Evolutionary conservation across 306 rosid species (phyloP).

Genomic region (Alnus glutinosa): DNA sequence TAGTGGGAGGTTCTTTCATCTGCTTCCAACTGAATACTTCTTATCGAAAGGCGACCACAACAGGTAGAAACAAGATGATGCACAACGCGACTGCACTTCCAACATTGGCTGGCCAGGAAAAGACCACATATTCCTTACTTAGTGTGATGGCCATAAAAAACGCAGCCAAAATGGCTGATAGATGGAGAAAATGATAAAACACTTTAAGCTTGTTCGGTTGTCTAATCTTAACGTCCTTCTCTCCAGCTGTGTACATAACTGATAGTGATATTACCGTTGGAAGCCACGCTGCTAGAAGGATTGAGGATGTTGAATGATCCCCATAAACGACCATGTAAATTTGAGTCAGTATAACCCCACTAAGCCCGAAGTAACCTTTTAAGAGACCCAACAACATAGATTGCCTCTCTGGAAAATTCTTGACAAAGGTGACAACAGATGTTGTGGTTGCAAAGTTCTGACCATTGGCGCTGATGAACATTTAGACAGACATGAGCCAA

Average conservation of each 20-base stretch:
- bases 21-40: slow-evolving; percentile 31
- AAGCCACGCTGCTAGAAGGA: slow-evolving; percentile 48
- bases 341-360: slow-evolving; percentile 46
- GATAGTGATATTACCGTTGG: slow-evolving; percentile 37
- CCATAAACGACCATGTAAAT: slow-evolving; percentile 43
- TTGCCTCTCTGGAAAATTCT: slow-evolving; percentile 48
- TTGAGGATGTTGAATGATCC: slow-evolving; percentile 37
- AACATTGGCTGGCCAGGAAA: slow-evolving; percentile 30
- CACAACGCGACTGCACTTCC: slow-evolving; percentile 22
- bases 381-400: slow-evolving; percentile 45
- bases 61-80: background rate
- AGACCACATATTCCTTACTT: slow-evolving; percentile 16
- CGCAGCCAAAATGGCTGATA: slow-evolving; percentile 35
- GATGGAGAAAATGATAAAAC: slow-evolving; percentile 38
- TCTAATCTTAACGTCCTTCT: slow-evolving; percentile 19
- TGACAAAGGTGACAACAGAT: slow-evolving; percentile 39
- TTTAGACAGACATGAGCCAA: slow-evolving; percentile 53
- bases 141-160: slow-evolving; percentile 40
- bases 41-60: slow-evolving; percentile 9
- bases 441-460: slow-evolving; percentile 42
- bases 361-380: slow-evolving; percentile 48
- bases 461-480: slow-evolving; percentile 42
- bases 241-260: slow-evolving; percentile 36
- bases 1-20: background rate
- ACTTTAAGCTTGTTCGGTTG: slow-evolving; percentile 32